Evolutionary conservation across 352 stramenopile species (phyloP), one percentile per base, ranked within the genome.

Genomic region (Phytopythium cucurbitacearum): DNA sequence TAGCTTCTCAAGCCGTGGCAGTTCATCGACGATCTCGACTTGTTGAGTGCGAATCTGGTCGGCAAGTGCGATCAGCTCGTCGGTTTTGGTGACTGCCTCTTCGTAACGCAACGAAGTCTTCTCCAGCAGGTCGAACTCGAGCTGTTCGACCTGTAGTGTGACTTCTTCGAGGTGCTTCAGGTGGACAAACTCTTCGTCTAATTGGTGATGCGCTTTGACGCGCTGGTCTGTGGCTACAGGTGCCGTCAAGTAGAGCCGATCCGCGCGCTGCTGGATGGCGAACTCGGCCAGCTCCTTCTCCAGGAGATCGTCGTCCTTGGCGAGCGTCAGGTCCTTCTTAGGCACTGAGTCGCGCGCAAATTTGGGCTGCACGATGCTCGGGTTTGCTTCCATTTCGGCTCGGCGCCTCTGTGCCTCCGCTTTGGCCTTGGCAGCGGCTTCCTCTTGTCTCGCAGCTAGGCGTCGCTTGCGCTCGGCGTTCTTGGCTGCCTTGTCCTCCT

Each of bases 121-220:
- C 53, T 90, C 79, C 0, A 90, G 56, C 12, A 90, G 49, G 51
- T 85, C 71, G 42, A 84, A 90, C 57, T 90, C 79, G 3, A 74
- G 56, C 48, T 80, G 75, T 42, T 90, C 79, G 5, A 76, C 61
- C 48, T 59, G 55, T n/a, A 82, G 42, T 46, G 71, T 64, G 11
- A 69, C 56, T 10, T 70, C 53, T 40, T 90, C 79, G 40, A 87
- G 59, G 40, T 65, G 64, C 48, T 82, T 87, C 62, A 84, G 73
- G 59, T 90, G 79, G 0, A 80, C 68, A 15, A 68, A 90, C 46
- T 90, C 79, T 4, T 70, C 64, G 12, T 88, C 79, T 33, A 69
- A 33, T 50, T 69, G 68, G 21, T 71, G 65, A 9, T 62, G 72
- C 9, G 69, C 59, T 3, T 56, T 60, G 0, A 79, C 76, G 33